A percentile compares a stretch with the other conserved stretches of the same genome.
These are phyloP conservation scores for Fonsecaea pugnacius DNA, from an alignment of 2,329 filamentous ascomycete species.

Conservation along the genomic window DNA sequence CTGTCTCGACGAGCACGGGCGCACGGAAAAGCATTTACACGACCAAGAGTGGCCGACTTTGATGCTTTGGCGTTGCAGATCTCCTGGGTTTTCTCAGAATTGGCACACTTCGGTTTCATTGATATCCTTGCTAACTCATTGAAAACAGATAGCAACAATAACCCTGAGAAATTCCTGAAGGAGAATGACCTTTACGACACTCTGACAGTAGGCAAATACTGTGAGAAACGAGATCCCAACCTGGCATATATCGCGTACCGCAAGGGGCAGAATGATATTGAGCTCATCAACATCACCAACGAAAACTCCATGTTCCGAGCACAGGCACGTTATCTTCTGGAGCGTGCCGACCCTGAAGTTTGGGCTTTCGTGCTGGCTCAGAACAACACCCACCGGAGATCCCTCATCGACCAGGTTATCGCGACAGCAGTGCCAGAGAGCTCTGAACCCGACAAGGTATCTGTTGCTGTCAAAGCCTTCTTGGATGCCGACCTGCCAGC, in stretches of 20 bases:
- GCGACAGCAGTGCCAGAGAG: constrained; percentile 93
- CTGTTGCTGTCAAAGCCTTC: constrained; percentile 90
- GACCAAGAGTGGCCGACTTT: neutral
- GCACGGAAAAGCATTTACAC: neutral
- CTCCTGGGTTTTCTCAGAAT: neutral
- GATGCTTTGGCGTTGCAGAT: neutral
- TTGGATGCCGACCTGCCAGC: constrained; percentile 86
- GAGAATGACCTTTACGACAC: constrained; percentile 98
- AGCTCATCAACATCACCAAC: constrained; percentile 96
- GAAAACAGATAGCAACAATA: constrained; percentile 80
- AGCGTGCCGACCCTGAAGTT: constrained; percentile 84
- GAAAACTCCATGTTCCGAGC: constrained; percentile 99
- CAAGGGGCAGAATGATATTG: constrained; percentile 96
- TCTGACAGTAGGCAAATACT: constrained; percentile 92
- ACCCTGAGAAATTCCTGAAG: constrained; percentile 95
- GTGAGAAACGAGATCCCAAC: constrained; percentile 96
- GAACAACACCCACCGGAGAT: constrained; percentile 94
- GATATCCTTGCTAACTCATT: constrained; percentile 6
- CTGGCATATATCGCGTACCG: constrained; percentile 91
- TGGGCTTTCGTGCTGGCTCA: constrained; percentile 94
- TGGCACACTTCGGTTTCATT: neutral
- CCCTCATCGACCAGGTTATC: constrained; percentile 93
- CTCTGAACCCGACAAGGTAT: constrained; percentile 91
- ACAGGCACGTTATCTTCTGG: constrained; percentile 93
- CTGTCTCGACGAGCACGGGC: neutral